Evolutionary conservation across 1,284 basidiomycete genomes (phyloP), one percentile per base, ranked within the genome.

Genomic region (Leucoagaricus sp.): DNA sequence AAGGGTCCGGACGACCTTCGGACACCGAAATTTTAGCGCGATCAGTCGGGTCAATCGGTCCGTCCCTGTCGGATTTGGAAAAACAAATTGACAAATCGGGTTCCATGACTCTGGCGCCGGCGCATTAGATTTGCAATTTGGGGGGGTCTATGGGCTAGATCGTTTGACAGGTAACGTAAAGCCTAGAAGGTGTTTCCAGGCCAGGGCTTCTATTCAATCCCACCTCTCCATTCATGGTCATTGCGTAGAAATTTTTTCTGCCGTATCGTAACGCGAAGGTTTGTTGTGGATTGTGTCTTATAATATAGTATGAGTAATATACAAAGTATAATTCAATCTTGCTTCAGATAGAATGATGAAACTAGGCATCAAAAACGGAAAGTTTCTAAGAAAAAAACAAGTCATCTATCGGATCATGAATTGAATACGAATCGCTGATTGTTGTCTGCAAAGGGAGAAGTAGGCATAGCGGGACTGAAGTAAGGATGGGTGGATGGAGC

Each of bases 381-480:
- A n/a, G 9, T 12, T 12, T 13, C n/a, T 15, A 33, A 29, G 34
- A 40, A 15, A 34, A 38, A 31, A 55, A 31, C 10, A 19, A 26
- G n/a, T 8, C 31, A 29, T 25, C n/a, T 9, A 13, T 15, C 8
- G 3, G 23, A 31, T 25, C n/a, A 26, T 42, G 23, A 57, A 28
- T 57, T 51, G 26, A 57, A 40, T 28, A 23, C 49, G 3, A 52
- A 12, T 31, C 42, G 17, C 28, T 47, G 49, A 34, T 45, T 19
- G 15, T 51, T 50, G 25, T 69, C 67, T 12, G 62, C 53, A 56
- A 61, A 65, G 12, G 77, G 77, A 12, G 77, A 79, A 53, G 65
- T 69, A 26, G 67, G 70, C 60, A 77, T 74, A 34, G 70, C 64
- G 41, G 76, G 76, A 60, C 77, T 78, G 61, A 72, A 72, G 57